Conservation (phyloP, 1,284 basidiomycete genomes). For the Moniliophthora roreri region DNA sequence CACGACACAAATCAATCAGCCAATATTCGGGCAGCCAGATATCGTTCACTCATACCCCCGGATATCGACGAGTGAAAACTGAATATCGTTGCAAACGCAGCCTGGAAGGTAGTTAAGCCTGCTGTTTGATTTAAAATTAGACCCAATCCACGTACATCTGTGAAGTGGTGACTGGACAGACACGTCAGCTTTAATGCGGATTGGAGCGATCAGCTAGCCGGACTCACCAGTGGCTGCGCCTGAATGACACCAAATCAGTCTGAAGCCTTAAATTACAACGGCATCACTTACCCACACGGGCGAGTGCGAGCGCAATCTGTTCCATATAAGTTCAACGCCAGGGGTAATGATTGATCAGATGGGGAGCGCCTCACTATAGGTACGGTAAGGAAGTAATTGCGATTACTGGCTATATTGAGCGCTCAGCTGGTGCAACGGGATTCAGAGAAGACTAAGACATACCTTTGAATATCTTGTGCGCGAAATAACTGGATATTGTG, state of each 20-base stretch:
- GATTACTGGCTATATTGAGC: constrained; percentile 25
- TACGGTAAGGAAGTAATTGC: constrained; percentile 34
- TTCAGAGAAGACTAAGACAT: constrained; percentile 16
- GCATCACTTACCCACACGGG: not conserved
- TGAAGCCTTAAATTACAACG: no score
- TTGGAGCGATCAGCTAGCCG: not conserved
- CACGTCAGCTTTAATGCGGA: not conserved
- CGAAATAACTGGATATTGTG: constrained; percentile 32
- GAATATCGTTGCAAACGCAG: constrained; percentile 8
- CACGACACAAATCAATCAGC: constrained; percentile 21
- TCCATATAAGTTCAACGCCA: not conserved
- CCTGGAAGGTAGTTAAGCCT: not conserved
- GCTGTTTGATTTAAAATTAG: not conserved
- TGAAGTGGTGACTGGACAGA: constrained; percentile 8
- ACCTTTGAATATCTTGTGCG: constrained; percentile 38
- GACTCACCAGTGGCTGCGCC: constrained; percentile 2
- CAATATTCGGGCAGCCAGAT: no score
- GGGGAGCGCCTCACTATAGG: constrained; percentile 33
- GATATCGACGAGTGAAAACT: constrained; percentile 2
- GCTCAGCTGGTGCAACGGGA: constrained; percentile 20
- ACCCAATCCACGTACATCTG: constrained; percentile 9
- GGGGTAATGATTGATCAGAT: not conserved
- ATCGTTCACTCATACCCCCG: not conserved
- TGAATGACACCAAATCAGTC: not conserved
- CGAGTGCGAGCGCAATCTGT: constrained; percentile 1